A percentile compares a stretch with the other conserved stretches of the same genome.
Evolutionary conservation across 345 rosid genomes (phyloP).

Genomic region (Bretschneidera sinensis): DNA sequence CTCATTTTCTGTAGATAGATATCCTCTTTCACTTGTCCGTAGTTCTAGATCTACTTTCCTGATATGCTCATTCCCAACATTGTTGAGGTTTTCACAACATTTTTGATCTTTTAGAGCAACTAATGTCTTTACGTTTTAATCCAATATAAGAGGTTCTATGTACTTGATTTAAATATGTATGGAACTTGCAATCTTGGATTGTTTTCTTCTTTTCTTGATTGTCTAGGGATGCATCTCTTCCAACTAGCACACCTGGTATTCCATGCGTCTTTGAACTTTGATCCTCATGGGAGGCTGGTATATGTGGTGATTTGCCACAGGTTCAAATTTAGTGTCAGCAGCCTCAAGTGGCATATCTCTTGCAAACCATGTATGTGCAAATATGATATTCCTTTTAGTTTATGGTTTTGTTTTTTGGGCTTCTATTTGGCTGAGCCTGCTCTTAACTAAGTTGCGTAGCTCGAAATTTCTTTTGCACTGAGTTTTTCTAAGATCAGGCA

Average conservation of each 20-base stretch:
- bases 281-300: conserved; percentile 89
- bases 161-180: background rate
- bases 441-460: no score
- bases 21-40: background rate
- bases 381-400: no score
- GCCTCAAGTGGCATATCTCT: conserved; percentile 83
- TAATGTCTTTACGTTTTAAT: no score
- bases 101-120: background rate
- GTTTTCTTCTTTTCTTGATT: background rate
- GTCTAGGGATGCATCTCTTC: conserved; percentile 91
- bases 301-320: conserved; percentile 92
- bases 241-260: conserved; percentile 59
- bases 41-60: background rate
- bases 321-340: conserved; percentile 83
- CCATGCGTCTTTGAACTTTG: conserved; percentile 84
- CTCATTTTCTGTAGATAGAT: background rate
- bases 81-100: background rate
- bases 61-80: background rate
- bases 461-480: no score
- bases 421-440: no score
- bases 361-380: conserved; percentile 57
- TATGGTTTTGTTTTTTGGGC: no score
- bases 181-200: background rate
- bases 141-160: background rate
- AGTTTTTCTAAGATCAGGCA: no score